Evolutionary conservation across 2,329 filamentous ascomycete genomes (phyloP).

Genomic region (Aspergillus awamori): DNA sequence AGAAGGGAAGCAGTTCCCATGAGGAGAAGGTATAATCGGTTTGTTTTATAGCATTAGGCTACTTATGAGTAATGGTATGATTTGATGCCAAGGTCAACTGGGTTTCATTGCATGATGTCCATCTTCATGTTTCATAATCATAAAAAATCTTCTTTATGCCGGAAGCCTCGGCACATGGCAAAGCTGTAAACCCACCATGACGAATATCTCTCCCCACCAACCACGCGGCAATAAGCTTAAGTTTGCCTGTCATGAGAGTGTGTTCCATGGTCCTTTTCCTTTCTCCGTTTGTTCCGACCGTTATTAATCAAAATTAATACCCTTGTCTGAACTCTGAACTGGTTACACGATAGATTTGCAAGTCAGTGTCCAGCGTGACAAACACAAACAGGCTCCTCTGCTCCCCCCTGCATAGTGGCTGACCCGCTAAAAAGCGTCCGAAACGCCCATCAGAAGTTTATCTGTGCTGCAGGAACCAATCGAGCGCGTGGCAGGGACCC

Average conservation of each 20-base stretch:
- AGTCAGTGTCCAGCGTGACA: neutral
- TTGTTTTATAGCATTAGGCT: too few species aligned
- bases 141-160: neutral
- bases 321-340: neutral
- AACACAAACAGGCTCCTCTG: too few species aligned
- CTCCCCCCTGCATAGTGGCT: neutral
- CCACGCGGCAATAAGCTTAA: constrained; percentile 5
- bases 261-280: neutral
- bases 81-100: too few species aligned
- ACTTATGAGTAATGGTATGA: too few species aligned
- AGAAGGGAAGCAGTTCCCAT: neutral
- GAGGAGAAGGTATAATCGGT: neutral
- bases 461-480: neutral
- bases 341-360: neutral
- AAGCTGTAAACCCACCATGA: neutral
- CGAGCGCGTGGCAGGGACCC: too few species aligned
- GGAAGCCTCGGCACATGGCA: neutral
- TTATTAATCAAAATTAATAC: constrained; percentile 7
- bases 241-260: neutral
- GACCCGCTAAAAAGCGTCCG: neutral
- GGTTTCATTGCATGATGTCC: too few species aligned
- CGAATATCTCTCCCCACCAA: neutral
- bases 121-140: neutral
- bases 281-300: neutral
- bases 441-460: neutral